Conservation (phyloP, 768 basidiomycete genomes). For the Pholiota molesta region DNA sequence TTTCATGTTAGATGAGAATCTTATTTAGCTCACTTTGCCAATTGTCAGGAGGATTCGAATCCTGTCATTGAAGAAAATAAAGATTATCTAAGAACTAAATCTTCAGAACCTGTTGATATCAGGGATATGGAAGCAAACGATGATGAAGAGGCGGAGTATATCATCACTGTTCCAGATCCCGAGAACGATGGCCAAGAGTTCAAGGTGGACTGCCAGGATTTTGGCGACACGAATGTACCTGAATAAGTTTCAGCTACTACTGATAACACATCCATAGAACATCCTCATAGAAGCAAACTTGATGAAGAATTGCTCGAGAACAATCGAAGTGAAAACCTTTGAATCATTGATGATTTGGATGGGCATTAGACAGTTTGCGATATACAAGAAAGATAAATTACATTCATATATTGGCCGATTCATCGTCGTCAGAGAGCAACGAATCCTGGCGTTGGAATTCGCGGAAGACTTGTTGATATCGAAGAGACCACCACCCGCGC, state of each 20-base stretch:
- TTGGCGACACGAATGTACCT: not conserved
- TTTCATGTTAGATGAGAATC: too few relatives aligned
- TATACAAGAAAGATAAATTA: conserved; percentile 1
- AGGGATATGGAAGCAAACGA: not conserved
- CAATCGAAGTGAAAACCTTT: too few relatives aligned
- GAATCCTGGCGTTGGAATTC: conserved; percentile 50
- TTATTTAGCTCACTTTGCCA: not conserved
- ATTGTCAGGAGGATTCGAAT: not conserved
- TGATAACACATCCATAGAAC: not conserved
- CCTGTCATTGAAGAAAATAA: too few relatives aligned
- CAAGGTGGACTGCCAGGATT: conserved; percentile 17
- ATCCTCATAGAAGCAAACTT: too few relatives aligned
- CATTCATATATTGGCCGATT: conserved; percentile 7
- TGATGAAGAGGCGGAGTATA: conserved; percentile 7
- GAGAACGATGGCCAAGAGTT: conserved; percentile 16
- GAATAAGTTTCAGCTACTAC: too few relatives aligned
- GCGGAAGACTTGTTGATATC: conserved; percentile 34
- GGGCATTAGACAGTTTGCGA: not conserved
- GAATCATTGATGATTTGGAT: too few relatives aligned
- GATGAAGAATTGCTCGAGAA: too few relatives aligned
- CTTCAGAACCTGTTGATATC: not conserved
- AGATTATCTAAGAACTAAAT: not conserved
- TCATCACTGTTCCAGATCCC: conserved; percentile 16
- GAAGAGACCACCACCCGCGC: conserved; percentile 32
- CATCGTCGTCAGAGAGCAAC: conserved; percentile 20